Evolutionary conservation across 1,139 yeast species (phyloP).

Genomic region (Casaregolazyma suthepensis): DNA sequence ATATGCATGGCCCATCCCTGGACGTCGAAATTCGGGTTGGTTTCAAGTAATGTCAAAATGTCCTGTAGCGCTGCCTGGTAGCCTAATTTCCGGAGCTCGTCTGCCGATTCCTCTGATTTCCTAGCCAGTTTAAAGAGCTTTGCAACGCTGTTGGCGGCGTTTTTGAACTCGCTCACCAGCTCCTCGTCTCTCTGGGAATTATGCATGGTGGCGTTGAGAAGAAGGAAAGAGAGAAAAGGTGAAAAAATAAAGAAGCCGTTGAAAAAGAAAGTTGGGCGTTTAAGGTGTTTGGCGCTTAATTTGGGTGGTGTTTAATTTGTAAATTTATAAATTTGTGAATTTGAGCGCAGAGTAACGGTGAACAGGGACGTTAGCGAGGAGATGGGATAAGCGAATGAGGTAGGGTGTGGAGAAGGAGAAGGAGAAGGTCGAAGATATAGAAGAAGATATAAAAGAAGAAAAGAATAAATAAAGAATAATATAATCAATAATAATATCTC

Average conservation of each 20-base stretch:
- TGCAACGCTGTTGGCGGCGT: constrained; percentile 29
- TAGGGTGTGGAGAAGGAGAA: too few species aligned
- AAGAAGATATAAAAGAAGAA: too few species aligned
- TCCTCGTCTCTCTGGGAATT: constrained; percentile 3
- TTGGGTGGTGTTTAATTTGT: too few species aligned
- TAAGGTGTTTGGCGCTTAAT: too few species aligned
- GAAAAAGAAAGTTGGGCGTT: background rate
- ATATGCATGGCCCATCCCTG: constrained; percentile 20
- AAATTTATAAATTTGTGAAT: too few species aligned
- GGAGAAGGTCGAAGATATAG: too few species aligned
- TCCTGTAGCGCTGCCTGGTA: constrained; percentile 17
- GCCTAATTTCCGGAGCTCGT: constrained; percentile 8
- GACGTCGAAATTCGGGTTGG: constrained; percentile 19
- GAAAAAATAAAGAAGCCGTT: background rate
- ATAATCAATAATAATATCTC: too few species aligned
- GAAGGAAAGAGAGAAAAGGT: background rate
- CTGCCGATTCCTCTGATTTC: constrained; percentile 19
- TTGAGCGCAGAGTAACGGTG: too few species aligned
- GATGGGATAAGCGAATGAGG: too few species aligned
- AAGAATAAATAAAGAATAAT: too few species aligned
- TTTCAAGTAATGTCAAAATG: constrained; percentile 18
- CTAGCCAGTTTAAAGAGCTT: constrained; percentile 28
- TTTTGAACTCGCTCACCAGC: constrained; percentile 21
- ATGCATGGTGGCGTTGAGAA: constrained; percentile 1
- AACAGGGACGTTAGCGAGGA: too few species aligned